Base-by-base conservation (phyloP, 192 early-diverging fungal species). In the Thoreauomyces humboldtii region DNA sequence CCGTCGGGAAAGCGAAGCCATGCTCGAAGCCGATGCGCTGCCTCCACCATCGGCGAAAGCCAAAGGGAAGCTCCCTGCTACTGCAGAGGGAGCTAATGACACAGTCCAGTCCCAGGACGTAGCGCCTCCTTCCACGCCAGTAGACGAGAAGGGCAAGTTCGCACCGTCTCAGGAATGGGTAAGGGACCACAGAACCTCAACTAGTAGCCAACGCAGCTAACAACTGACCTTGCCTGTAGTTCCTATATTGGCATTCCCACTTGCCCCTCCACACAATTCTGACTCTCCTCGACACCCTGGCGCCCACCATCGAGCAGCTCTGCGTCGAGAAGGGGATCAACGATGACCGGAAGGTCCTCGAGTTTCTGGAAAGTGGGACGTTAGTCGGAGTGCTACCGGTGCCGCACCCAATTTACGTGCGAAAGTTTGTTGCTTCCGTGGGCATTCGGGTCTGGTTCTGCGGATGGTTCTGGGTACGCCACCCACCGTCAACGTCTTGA, bases 161-260 rank as follows among this genome's bases (percentile, higher is more conserved):
- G 51, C 74, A n/a, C 83, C 90, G 4, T 88, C 84, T 4, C 78
- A 79, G 45, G 81, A 80, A 63, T 92, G 90, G 89, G 85, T 89
- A 64, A 44, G 84, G n/a, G n/a, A n/a, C n/a, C n/a, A n/a, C n/a
- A n/a, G n/a, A n/a, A n/a, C n/a, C n/a, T n/a, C n/a, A n/a, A n/a
- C n/a, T n/a, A n/a, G n/a, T n/a, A n/a, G n/a, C n/a, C n/a, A n/a
- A n/a, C n/a, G n/a, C n/a, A n/a, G n/a, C n/a, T n/a, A n/a, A n/a
- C n/a, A n/a, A n/a, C n/a, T n/a, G n/a, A n/a, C n/a, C n/a, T n/a
- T n/a, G n/a, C 33, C 1, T 61, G 12, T 45, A 85, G 81, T 76
- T 85, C 62, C 32, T 58, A 32, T 84, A 79, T 19, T 93, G 88
- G 90, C 76, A 83, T 29, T 70, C 77, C 0, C 81, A 87, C 43